Evolutionary conservation across 1,139 yeast species (phyloP).

Genomic region (Taphrina flavorubra): DNA sequence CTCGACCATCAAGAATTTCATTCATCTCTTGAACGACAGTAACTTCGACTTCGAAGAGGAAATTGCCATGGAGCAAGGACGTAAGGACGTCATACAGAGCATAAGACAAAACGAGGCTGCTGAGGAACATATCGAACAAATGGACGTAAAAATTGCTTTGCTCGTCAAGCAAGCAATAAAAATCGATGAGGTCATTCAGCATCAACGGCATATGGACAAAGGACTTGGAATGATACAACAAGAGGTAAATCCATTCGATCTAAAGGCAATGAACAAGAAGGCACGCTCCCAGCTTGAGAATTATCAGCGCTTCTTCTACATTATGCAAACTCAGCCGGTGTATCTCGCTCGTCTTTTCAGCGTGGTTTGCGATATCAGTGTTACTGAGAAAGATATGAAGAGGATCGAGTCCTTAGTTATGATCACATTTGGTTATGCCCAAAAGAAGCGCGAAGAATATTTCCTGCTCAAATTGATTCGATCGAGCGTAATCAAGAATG

Average conservation of each 20-base stretch:
- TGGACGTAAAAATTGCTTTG: slow-evolving; percentile 80
- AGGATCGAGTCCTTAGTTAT: slow-evolving; percentile 59
- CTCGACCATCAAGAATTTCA: slow-evolving; percentile 75
- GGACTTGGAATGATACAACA: slow-evolving; percentile 10
- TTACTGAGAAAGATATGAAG: slow-evolving; percentile 47
- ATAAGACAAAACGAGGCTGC: slow-evolving; percentile 69
- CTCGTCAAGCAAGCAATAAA: slow-evolving; percentile 80
- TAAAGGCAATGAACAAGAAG: slow-evolving; percentile 54
- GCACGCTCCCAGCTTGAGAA: slow-evolving; percentile 59
- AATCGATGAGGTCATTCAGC: slow-evolving; percentile 70
- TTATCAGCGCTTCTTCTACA: slow-evolving; percentile 78
- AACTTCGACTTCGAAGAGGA: slow-evolving; percentile 79
- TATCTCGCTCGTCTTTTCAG: slow-evolving; percentile 69
- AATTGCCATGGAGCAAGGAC: slow-evolving; percentile 67
- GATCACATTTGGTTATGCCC: slow-evolving; percentile 57
- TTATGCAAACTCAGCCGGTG: slow-evolving; percentile 81
- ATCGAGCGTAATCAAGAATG: slow-evolving; percentile 59
- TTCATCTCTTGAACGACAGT: slow-evolving; percentile 73
- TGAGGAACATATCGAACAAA: slow-evolving; percentile 75
- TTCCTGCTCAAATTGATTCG: slow-evolving; percentile 68
- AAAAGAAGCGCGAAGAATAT: slow-evolving; percentile 70
- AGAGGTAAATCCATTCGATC: slow-evolving; percentile 51
- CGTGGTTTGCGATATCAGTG: slow-evolving; percentile 44
- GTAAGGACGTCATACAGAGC: slow-evolving; percentile 69
- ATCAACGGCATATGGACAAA: slow-evolving; percentile 53